Evolutionary conservation across 2,329 filamentous ascomycete genomes (phyloP).

Genomic region (Lomentospora prolificans): DNA sequence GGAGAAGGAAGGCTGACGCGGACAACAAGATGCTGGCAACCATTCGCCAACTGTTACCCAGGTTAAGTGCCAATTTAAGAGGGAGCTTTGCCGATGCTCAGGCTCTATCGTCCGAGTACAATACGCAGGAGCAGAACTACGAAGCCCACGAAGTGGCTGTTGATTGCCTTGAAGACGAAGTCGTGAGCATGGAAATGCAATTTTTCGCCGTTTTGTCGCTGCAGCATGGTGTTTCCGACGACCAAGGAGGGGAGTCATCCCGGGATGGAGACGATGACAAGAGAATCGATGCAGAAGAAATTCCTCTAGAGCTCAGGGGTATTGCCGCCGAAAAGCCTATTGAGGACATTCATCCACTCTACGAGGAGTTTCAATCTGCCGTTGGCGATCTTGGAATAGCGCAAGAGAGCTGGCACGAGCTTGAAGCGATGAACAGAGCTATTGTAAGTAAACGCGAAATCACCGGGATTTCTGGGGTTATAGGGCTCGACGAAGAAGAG

Average conservation of each 20-base stretch:
- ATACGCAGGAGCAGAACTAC: conserved; percentile 24
- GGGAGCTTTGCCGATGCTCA: conserved; percentile 25
- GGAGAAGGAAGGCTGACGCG: conserved; percentile 1
- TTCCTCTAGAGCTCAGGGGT: conserved; percentile 24
- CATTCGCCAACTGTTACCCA: conserved; percentile 3
- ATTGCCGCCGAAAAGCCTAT: conserved; percentile 23
- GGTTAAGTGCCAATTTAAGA: not conserved
- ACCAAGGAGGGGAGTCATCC: conserved; percentile 3
- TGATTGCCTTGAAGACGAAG: conserved; percentile 25
- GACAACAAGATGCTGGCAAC: conserved; percentile 5
- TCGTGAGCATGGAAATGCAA: conserved; percentile 25
- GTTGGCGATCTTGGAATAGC: conserved; percentile 36
- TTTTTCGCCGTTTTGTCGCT: conserved; percentile 27
- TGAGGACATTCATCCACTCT: conserved; percentile 37
- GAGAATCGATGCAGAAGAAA: conserved; percentile 9
- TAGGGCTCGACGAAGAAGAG: conserved; percentile 25
- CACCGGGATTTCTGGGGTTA: conserved; percentile 11
- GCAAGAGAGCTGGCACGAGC: conserved; percentile 35
- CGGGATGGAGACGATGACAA: not conserved
- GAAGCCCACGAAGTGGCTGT: conserved; percentile 24
- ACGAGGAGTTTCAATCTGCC: conserved; percentile 30
- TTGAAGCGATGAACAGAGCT: conserved; percentile 15
- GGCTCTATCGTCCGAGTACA: conserved; percentile 25
- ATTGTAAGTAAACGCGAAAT: not conserved
- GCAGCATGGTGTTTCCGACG: conserved; percentile 8